Conservation (phyloP, 164 flowering plant species). For the grape (Vitis vinifera) region ASM3070453v1 NC_081811.1:2640501-2641000, state of each 20-base stretch:
- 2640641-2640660: slow-evolving; percentile 1
- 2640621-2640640: slow-evolving; percentile 52
- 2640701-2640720: no score
- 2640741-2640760: no score
- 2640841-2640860: slow-evolving; percentile 18
- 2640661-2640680: no score
- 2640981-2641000: slow-evolving; percentile 32
- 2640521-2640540: slow-evolving; percentile 41
- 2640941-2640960: slow-evolving; percentile 8
- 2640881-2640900: slow-evolving; percentile 25
- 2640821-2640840: slow-evolving; percentile 10
- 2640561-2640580: slow-evolving; percentile 41
- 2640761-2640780: no score
- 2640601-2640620: slow-evolving; percentile 55
- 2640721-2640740: no score
- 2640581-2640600: slow-evolving; percentile 46
- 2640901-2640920: slow-evolving; percentile 21
- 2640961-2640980: slow-evolving; percentile 28
- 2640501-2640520: slow-evolving; percentile 47
- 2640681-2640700: no score
- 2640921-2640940: slow-evolving; percentile 22
- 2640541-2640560: slow-evolving; percentile 57
- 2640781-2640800: no score
- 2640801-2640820: slow-evolving; percentile 51
- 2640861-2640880: slow-evolving; percentile 20